Conservation (phyloP, 805 yeast species). For the Kodamaea kaohsiungensis region DNA sequence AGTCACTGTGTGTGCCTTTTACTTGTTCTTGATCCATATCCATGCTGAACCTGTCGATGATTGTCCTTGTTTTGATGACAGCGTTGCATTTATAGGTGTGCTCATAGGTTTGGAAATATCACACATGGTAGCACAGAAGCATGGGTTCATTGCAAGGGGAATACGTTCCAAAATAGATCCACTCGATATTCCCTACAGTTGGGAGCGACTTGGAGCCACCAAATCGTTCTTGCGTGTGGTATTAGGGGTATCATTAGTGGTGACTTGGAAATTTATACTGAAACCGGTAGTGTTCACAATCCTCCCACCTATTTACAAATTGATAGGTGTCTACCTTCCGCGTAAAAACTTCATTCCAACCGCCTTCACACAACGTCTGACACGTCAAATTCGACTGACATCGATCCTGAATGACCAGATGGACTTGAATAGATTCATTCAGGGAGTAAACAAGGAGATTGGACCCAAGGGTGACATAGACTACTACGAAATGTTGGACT, state of each 20-base stretch:
- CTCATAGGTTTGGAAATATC: slow-evolving; percentile 72
- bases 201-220: slow-evolving; percentile 41
- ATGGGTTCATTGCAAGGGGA: slow-evolving; percentile 7
- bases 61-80: slow-evolving; percentile 96
- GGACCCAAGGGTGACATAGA: slow-evolving; percentile 44
- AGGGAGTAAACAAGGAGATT: slow-evolving; percentile 26
- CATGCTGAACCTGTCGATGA: slow-evolving; percentile 88
- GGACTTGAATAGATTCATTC: slow-evolving; percentile 9
- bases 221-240: slow-evolving; percentile 49
- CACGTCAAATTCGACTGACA: slow-evolving; percentile 37
- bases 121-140: slow-evolving; percentile 44
- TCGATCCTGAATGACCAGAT: slow-evolving; percentile 27
- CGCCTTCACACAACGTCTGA: slow-evolving; percentile 34
- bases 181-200: slow-evolving; percentile 43
- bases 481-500: slow-evolving; percentile 41
- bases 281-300: slow-evolving; percentile 63
- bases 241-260: slow-evolving; percentile 63
- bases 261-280: slow-evolving; percentile 71
- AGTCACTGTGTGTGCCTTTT: slow-evolving; percentile 38
- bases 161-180: slow-evolving; percentile 20
- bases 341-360: slow-evolving; percentile 39
- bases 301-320: slow-evolving; percentile 59
- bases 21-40: slow-evolving; percentile 54
- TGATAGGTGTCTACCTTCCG: slow-evolving; percentile 40
- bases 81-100: slow-evolving; percentile 91